Evolutionary conservation across 805 yeast genomes (phyloP).

Genomic region (Myxozyma udenii): DNA sequence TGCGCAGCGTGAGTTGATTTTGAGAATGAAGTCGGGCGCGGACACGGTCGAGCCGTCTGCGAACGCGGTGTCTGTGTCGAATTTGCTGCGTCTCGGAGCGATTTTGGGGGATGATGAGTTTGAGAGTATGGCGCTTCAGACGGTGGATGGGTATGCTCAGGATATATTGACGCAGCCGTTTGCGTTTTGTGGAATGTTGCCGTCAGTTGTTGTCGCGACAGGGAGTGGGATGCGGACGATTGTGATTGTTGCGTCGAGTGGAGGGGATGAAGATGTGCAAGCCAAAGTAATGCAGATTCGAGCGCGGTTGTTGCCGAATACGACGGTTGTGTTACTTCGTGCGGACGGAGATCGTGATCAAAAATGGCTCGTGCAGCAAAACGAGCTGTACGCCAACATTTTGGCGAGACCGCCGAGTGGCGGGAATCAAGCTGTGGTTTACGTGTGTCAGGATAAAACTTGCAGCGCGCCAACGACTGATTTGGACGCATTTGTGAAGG

Average conservation of each 20-base stretch:
- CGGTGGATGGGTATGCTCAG: constrained; percentile 16
- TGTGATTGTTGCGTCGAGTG: constrained; percentile 11
- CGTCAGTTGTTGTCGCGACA: constrained; percentile 13
- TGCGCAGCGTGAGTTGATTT: constrained; percentile 30
- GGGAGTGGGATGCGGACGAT: constrained; percentile 19
- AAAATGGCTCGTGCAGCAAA: constrained; percentile 16
- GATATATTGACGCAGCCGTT: constrained; percentile 22
- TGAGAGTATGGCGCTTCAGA: constrained; percentile 13
- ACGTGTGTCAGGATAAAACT: constrained; percentile 15
- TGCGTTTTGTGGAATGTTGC: constrained; percentile 17
- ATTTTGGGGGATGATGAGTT: constrained; percentile 23
- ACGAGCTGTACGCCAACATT: constrained; percentile 5
- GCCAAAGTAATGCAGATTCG: constrained; percentile 3
- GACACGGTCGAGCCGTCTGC: constrained; percentile 42
- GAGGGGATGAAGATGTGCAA: not conserved
- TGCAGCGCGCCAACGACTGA: constrained; percentile 23
- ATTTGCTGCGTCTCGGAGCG: constrained; percentile 35
- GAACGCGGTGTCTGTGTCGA: constrained; percentile 38
- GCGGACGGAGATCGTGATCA: constrained; percentile 7
- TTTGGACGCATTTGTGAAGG: not conserved
- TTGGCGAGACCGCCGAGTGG: not conserved
- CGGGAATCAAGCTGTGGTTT: constrained; percentile 2
- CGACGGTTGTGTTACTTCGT: constrained; percentile 11
- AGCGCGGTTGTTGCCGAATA: constrained; percentile 10
- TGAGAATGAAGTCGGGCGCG: constrained; percentile 40